phyloP scores from a whole-genome alignment of 192 early-diverging fungal genomes.

The Coemansia sp. region DNA sequence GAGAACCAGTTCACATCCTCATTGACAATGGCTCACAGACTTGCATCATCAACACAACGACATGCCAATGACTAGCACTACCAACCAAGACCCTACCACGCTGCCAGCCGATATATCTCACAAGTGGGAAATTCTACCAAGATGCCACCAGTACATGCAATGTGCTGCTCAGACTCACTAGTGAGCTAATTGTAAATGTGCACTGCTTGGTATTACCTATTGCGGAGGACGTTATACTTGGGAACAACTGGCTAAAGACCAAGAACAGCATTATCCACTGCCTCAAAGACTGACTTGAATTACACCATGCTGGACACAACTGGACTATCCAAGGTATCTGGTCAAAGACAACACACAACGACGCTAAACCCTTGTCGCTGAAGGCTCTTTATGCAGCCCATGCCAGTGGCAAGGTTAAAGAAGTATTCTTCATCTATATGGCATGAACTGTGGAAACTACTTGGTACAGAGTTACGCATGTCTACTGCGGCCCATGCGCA shows the following conservation, averaged over 20 bases:
- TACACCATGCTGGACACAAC: neutral
- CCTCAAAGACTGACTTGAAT: neutral
- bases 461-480: conserved; percentile 31
- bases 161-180: too few species aligned
- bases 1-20: too few species aligned
- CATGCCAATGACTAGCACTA: neutral
- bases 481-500: conserved; percentile 47
- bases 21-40: too few species aligned
- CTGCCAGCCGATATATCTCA: neutral
- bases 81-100: neutral
- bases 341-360: neutral
- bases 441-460: conserved; percentile 3
- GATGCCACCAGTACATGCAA: too few species aligned
- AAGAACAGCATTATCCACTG: too few species aligned
- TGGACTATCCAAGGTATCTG: neutral
- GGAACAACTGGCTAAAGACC: neutral
- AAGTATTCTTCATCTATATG: conserved; percentile 22
- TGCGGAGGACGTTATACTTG: neutral
- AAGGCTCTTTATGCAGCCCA: neutral
- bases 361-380: neutral
- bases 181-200: too few species aligned
- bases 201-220: neutral
- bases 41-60: too few species aligned
- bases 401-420: too few species aligned
- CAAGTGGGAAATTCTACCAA: neutral